Evolutionary conservation across 192 early-diverging fungal genomes (phyloP).

Genomic region (Jimgerdemannia flammicorona): DNA sequence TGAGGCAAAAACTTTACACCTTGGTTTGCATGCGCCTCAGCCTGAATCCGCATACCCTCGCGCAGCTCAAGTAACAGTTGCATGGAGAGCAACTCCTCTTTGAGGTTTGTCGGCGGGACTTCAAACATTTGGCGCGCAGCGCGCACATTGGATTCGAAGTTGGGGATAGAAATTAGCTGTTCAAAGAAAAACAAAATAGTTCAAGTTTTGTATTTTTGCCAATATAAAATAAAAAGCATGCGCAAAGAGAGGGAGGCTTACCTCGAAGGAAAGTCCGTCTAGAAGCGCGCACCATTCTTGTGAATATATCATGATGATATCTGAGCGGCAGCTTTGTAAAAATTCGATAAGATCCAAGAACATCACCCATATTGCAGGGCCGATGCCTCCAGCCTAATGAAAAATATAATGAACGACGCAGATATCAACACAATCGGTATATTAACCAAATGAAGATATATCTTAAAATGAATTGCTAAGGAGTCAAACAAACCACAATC

Average conservation of each 20-base stretch:
- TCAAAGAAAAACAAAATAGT: neutral
- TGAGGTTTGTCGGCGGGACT: slow-evolving; percentile 14
- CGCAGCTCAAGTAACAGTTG: slow-evolving; percentile 21
- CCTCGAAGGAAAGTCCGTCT: slow-evolving; percentile 12
- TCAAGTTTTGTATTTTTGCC: neutral
- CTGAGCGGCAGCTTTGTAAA: slow-evolving; percentile 18
- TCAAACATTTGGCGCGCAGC: slow-evolving; percentile 21
- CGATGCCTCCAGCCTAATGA: neutral
- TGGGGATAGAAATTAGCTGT: neutral
- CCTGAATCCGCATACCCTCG: slow-evolving; percentile 19
- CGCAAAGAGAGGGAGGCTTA: slow-evolving; percentile 2
- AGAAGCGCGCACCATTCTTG: slow-evolving; percentile 23
- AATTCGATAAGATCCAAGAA: slow-evolving; percentile 26
- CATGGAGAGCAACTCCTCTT: slow-evolving; percentile 6
- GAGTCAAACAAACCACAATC: neutral
- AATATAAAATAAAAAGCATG: neutral
- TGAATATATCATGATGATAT: slow-evolving; percentile 19
- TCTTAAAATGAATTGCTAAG: neutral
- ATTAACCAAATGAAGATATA: neutral
- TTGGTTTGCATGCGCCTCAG: slow-evolving; percentile 7
- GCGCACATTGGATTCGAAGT: slow-evolving; percentile 12
- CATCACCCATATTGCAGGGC: slow-evolving; percentile 16
- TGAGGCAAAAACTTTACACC: slow-evolving; percentile 2
- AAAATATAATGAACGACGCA: neutral
- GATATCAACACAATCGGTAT: neutral